Percentiles rank a stretch among this genome's conserved stretches.
phyloP scores from a whole-genome alignment of 176 grass and related monocot genomes.

The Rhipidocladum racemiflorum region DNA sequence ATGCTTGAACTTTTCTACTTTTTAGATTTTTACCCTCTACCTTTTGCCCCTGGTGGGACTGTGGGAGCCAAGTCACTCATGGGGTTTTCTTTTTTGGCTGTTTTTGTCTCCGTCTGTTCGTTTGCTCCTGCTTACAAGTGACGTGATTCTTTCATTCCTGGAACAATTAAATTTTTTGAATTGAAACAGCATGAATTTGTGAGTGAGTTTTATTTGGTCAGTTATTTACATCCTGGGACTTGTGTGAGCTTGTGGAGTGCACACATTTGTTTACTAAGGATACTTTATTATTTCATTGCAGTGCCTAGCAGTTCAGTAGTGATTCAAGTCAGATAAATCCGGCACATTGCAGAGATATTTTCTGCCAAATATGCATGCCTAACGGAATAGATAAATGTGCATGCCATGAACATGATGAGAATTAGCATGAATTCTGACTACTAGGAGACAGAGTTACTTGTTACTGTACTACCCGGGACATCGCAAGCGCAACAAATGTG shows the following conservation, averaged over 20 bases:
- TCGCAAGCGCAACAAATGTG: neutral
- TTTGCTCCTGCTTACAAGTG: neutral
- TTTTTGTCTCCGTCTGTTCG: slow-evolving; percentile 19
- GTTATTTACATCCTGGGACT: neutral
- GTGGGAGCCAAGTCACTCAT: neutral
- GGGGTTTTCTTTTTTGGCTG: neutral
- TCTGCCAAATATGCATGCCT: no score
- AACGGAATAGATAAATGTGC: neutral
- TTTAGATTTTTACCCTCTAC: neutral
- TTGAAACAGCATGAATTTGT: neutral
- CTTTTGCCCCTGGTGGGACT: neutral
- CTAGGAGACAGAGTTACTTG: neutral
- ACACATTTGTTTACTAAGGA: neutral
- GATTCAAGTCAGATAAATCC: neutral
- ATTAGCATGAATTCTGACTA: neutral
- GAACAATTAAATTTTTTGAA: neutral
- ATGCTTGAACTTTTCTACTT: neutral
- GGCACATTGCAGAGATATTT: neutral
- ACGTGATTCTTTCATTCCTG: neutral
- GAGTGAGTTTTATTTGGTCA: neutral
- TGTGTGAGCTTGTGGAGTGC: neutral
- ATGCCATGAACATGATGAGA: neutral
- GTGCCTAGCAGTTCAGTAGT: neutral
- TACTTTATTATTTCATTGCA: neutral
- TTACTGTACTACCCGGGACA: neutral